These are phyloP conservation scores for Podosphaera fusca DNA, from an alignment of 2,329 filamentous ascomycete genomes.

Conservation along the genomic window DNA sequence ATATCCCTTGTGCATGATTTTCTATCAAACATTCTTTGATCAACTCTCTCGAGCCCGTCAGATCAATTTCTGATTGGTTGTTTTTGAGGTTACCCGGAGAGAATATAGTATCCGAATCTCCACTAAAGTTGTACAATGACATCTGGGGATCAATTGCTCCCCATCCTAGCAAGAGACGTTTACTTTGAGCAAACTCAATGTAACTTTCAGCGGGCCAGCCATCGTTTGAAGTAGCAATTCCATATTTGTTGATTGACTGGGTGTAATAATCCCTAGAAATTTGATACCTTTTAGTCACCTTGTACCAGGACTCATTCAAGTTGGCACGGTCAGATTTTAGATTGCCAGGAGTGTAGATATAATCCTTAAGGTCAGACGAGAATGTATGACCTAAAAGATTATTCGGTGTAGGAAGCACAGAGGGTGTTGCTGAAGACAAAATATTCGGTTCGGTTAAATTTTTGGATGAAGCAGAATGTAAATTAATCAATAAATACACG, in stretches of 20 bases:
- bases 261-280: conserved; percentile 30
- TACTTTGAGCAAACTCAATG: conserved; percentile 28
- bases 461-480: conserved; percentile 29
- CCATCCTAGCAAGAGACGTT: conserved; percentile 30
- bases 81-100: conserved; percentile 21
- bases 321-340: conserved; percentile 28
- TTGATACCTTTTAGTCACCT: conserved; percentile 17
- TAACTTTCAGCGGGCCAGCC: conserved; percentile 42
- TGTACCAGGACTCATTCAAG: conserved; percentile 35
- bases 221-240: conserved; percentile 24
- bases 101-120: conserved; percentile 30
- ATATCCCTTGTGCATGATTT: conserved; percentile 19
- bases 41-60: conserved; percentile 20
- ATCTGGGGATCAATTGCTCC: conserved; percentile 34
- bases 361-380: conserved; percentile 22
- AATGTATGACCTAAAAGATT: conserved; percentile 25
- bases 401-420: conserved; percentile 21
- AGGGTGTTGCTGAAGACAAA: not conserved
- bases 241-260: conserved; percentile 10
- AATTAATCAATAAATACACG: conserved; percentile 30
- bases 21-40: conserved; percentile 30
- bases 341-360: conserved; percentile 28
- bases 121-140: conserved; percentile 27
- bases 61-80: conserved; percentile 14
- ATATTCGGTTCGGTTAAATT: conserved; percentile 3